Percentiles rank a stretch among this genome's conserved stretches.
Conservation (phyloP, 2,329 filamentous ascomycete species). For the Xenoacremonium recifei region DNA sequence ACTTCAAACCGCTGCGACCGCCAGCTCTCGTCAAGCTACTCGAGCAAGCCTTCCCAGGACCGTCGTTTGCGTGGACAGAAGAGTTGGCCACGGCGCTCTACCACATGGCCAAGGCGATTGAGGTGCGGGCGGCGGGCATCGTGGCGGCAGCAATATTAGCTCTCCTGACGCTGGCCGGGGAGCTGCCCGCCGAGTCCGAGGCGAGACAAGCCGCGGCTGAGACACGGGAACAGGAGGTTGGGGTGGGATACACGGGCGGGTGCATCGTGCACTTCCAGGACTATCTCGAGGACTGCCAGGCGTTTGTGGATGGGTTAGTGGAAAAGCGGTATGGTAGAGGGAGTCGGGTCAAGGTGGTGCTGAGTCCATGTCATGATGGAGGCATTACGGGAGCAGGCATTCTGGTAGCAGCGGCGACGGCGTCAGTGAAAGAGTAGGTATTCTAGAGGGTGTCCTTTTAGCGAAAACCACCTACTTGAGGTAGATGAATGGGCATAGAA, state of each 20-base stretch:
- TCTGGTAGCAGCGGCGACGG: constrained; percentile 48
- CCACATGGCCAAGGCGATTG: constrained; percentile 67
- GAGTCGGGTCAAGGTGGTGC: constrained; percentile 42
- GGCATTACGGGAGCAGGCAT: constrained; percentile 63
- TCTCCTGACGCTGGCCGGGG: constrained; percentile 65
- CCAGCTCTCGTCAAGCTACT: constrained; percentile 45
- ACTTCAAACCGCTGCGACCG: constrained; percentile 57
- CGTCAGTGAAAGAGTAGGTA: too few species aligned
- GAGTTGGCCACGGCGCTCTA: constrained; percentile 59
- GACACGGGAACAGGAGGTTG: constrained; percentile 51
- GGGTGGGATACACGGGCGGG: constrained; percentile 77
- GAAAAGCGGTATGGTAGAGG: constrained; percentile 22
- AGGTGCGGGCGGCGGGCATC: constrained; percentile 70
- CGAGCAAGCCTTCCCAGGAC: constrained; percentile 51
- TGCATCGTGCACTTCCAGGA: constrained; percentile 79
- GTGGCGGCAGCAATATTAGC: constrained; percentile 72
- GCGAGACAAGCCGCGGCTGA: constrained; percentile 4
- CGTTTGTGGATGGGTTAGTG: constrained; percentile 60
- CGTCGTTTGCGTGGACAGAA: constrained; percentile 61
- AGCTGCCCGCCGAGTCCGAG: constrained; percentile 47
- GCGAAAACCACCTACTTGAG: too few species aligned
- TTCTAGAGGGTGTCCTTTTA: too few species aligned
- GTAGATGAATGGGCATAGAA: too few species aligned
- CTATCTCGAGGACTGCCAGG: constrained; percentile 68
- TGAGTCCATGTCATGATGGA: constrained; percentile 59